Conservation (phyloP, 176 grass and related monocot genomes). For the Oryza longistaminata region DNA sequence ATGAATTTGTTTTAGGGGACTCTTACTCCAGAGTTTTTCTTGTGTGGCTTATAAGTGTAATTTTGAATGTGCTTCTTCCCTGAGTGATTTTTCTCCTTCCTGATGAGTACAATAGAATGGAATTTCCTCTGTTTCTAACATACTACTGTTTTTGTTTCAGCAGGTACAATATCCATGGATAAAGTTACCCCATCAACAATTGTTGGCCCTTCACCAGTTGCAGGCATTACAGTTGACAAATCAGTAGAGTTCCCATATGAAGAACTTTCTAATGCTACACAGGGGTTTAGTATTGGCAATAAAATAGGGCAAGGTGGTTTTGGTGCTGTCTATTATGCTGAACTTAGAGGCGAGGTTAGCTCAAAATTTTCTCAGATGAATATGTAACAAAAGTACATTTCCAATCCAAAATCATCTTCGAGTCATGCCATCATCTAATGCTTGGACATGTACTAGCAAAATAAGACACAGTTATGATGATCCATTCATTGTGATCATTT, state of each 20-base stretch:
- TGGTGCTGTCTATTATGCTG: conserved; percentile 68
- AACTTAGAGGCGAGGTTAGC: conserved; percentile 92
- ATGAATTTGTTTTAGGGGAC: background rate
- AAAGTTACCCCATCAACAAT: conserved; percentile 31
- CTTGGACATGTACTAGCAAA: background rate
- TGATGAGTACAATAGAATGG: background rate
- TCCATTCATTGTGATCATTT: conserved; percentile 28
- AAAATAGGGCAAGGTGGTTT: conserved; percentile 98
- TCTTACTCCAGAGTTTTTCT: background rate
- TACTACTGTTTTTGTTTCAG: conserved; percentile 31
- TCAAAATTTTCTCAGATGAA: conserved; percentile 27
- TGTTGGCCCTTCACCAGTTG: conserved; percentile 44
- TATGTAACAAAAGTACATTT: conserved; percentile 21
- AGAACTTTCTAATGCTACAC: conserved; percentile 84
- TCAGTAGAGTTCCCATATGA: conserved; percentile 91
- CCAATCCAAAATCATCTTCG: background rate
- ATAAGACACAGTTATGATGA: background rate
- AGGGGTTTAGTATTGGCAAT: conserved; percentile 86
- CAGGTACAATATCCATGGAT: conserved; percentile 32
- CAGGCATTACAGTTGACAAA: conserved; percentile 81
- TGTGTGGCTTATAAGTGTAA: background rate
- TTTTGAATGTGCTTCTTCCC: background rate
- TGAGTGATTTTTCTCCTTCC: conserved; percentile 8
- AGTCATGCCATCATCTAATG: background rate
- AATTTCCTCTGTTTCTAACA: conserved; percentile 34